Conservation (phyloP, 2,329 filamentous ascomycete species). For the Ambrosiella cleistominuta region DNA sequence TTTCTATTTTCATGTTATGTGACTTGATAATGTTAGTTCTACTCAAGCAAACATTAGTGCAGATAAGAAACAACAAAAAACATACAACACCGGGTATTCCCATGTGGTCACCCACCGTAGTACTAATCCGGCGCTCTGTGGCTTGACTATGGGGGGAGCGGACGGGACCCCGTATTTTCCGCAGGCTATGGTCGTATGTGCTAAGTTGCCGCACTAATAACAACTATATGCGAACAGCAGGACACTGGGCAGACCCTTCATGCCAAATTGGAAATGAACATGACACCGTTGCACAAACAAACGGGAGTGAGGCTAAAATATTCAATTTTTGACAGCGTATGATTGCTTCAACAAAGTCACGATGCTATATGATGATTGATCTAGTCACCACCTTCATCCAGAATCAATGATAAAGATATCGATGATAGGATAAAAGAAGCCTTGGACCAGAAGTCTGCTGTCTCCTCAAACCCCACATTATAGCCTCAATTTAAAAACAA, state of each 20-base stretch:
- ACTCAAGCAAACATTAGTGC: too few relatives aligned
- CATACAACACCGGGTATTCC: background rate
- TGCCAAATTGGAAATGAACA: background rate
- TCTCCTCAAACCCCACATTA: background rate
- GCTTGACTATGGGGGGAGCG: background rate
- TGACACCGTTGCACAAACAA: background rate
- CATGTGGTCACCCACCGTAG: background rate
- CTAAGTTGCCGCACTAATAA: background rate
- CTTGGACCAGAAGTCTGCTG: too few relatives aligned
- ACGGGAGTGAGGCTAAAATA: too few relatives aligned
- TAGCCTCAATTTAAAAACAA: background rate
- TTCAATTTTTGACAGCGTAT: too few relatives aligned
- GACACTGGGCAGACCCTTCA: background rate
- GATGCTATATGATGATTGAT: too few relatives aligned
- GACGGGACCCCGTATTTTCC: background rate
- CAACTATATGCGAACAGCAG: background rate
- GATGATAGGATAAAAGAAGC: too few relatives aligned
- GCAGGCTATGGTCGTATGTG: background rate
- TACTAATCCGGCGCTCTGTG: background rate
- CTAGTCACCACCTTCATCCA: too few relatives aligned
- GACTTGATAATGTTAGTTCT: too few relatives aligned
- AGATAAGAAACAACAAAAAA: background rate
- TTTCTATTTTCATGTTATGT: too few relatives aligned
- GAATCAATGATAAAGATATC: too few relatives aligned
- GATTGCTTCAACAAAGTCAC: too few relatives aligned